phyloP scores from a whole-genome alignment of 495 filamentous ascomycete genomes.

The Penicillium angulare region DNA sequence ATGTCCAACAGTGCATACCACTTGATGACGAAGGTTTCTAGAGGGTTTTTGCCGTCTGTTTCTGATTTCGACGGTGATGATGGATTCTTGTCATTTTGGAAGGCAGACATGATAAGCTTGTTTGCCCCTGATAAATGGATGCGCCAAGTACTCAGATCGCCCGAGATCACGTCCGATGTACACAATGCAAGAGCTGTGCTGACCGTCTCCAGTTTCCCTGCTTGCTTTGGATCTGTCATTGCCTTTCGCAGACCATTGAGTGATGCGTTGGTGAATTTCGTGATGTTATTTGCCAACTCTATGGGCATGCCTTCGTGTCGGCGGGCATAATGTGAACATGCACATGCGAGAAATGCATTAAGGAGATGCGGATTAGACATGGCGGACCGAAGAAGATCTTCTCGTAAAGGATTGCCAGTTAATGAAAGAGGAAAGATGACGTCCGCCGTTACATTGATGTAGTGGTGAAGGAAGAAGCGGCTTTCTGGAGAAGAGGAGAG shows the following conservation, averaged over 20 bases:
- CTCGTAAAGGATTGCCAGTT: slow-evolving; percentile 1
- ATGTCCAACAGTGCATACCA: slow-evolving; percentile 8
- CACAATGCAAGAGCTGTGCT: slow-evolving; percentile 8
- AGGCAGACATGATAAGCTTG: slow-evolving; percentile 3
- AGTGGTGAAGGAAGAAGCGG: slow-evolving; percentile 8
- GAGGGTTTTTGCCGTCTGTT: not conserved
- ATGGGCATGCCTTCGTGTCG: not conserved
- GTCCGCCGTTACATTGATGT: slow-evolving; percentile 2
- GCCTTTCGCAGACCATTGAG: slow-evolving; percentile 1
- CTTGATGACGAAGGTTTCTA: slow-evolving; percentile 3
- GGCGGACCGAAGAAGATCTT: slow-evolving; percentile 3
- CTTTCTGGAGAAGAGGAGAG: slow-evolving; percentile 5
- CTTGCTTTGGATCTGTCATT: slow-evolving; percentile 7
- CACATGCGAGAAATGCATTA: slow-evolving; percentile 7
- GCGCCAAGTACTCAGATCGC: slow-evolving; percentile 6
- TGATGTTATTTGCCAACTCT: not conserved
- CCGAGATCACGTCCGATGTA: slow-evolving; percentile 8
- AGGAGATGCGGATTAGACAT: slow-evolving; percentile 5
- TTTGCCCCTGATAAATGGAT: slow-evolving; percentile 5
- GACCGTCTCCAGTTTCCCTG: slow-evolving; percentile 1
- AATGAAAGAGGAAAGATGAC: slow-evolving; percentile 10
- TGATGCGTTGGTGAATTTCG: slow-evolving; percentile 7
- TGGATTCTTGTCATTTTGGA: not conserved
- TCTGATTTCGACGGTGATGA: not conserved
- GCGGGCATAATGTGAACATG: slow-evolving; percentile 4